These are phyloP conservation scores for Gossypium herbaceum DNA, from an alignment of 345 rosid genomes.

Conservation along the genomic window DNA sequence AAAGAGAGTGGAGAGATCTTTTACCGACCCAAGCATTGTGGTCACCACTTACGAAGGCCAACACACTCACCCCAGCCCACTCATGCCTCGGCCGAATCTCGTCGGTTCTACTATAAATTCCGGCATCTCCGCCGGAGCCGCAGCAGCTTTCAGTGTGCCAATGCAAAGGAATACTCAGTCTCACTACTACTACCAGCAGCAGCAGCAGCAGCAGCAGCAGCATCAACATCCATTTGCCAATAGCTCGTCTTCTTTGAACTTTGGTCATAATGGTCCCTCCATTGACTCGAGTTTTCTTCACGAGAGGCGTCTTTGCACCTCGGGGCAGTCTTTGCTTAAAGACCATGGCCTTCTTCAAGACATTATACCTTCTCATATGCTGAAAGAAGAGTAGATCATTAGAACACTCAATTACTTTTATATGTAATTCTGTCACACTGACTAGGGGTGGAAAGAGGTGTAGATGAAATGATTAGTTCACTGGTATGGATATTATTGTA, in stretches of 20 bases:
- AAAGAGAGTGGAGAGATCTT: slow-evolving; percentile 88
- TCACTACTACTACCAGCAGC: slow-evolving; percentile 34
- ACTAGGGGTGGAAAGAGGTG: slow-evolving; percentile 18
- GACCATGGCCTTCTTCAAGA: slow-evolving; percentile 90
- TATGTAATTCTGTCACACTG: slow-evolving; percentile 28
- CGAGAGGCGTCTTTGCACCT: slow-evolving; percentile 35
- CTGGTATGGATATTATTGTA: slow-evolving; percentile 12
- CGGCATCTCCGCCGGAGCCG: slow-evolving; percentile 22
- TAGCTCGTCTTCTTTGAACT: slow-evolving; percentile 29
- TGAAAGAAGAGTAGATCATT: slow-evolving; percentile 50
- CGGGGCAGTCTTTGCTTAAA: slow-evolving; percentile 24
- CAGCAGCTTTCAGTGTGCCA: slow-evolving; percentile 29
- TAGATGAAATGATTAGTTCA: slow-evolving; percentile 16
- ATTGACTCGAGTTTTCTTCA: slow-evolving; percentile 16
- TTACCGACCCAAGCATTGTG: slow-evolving; percentile 66
- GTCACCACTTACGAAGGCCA: slow-evolving; percentile 95
- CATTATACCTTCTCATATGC: slow-evolving; percentile 62
- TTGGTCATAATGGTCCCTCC: slow-evolving; percentile 25
- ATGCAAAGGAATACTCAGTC: slow-evolving; percentile 24
- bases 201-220: slow-evolving; percentile 37
- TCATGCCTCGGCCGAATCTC: slow-evolving; percentile 46
- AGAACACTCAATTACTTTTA: slow-evolving; percentile 1
- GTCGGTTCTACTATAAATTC: slow-evolving; percentile 27
- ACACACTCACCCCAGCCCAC: slow-evolving; percentile 81
- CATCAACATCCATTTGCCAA: slow-evolving; percentile 35